Conservation (phyloP, 2,329 filamentous ascomycete genomes). For the Cryphonectria radicalis region DNA sequence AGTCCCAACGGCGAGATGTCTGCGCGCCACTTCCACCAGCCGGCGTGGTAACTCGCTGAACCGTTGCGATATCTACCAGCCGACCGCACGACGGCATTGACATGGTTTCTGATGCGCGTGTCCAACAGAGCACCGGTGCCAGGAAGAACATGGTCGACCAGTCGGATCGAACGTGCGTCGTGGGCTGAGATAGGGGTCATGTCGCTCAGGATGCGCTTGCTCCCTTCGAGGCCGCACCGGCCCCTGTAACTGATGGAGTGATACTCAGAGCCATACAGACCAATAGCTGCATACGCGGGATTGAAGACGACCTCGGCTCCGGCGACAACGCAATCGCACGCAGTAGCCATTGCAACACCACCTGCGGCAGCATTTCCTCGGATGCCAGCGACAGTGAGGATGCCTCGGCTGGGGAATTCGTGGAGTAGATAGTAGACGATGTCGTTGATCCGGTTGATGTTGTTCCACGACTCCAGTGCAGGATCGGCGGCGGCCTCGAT, state of each 20-base stretch:
- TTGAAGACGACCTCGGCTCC: constrained; percentile 45
- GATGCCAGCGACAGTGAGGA: constrained; percentile 45
- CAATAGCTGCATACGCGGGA: constrained; percentile 46
- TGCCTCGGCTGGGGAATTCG: constrained; percentile 41
- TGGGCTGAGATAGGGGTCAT: constrained; percentile 45
- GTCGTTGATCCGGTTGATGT: constrained; percentile 50
- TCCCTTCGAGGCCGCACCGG: constrained; percentile 41
- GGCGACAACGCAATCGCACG: constrained; percentile 43
- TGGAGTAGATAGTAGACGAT: constrained; percentile 44
- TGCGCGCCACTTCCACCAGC: constrained; percentile 41
- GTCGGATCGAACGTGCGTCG: constrained; percentile 43
- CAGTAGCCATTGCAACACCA: constrained; percentile 47
- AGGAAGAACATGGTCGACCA: constrained; percentile 46
- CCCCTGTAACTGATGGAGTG: constrained; percentile 46
- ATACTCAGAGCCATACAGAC: constrained; percentile 46
- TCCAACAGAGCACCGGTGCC: constrained; percentile 40
- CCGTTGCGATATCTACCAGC: background rate
- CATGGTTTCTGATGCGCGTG: constrained; percentile 41
- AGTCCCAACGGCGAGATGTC: constrained; percentile 40
- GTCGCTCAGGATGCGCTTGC: constrained; percentile 38
- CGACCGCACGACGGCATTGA: constrained; percentile 37
- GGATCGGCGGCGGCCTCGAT: constrained; percentile 46
- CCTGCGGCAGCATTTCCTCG: constrained; percentile 48
- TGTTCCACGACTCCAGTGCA: constrained; percentile 46
- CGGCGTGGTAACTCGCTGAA: constrained; percentile 24